These are phyloP conservation scores for Dioscorea cayenensis DNA, from an alignment of 116 monocot genomes.

Conservation along the genomic window DNA sequence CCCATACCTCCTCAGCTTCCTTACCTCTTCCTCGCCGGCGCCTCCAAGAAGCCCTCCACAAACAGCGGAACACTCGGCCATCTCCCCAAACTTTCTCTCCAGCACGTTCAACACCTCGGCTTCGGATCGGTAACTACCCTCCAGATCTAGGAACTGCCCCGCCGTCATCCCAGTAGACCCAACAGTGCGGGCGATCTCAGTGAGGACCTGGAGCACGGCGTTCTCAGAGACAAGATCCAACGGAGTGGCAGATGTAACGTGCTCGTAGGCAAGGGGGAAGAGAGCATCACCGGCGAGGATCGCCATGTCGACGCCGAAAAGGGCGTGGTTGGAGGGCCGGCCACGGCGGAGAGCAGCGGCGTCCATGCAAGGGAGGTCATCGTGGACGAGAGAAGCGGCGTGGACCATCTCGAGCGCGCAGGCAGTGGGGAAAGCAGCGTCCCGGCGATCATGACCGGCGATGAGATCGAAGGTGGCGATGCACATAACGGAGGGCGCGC, in stretches of 20 bases:
- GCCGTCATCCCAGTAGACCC: conserved; percentile 76
- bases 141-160: conserved; percentile 67
- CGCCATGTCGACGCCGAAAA: conserved; percentile 52
- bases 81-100: conserved; percentile 78
- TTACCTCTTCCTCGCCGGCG: conserved; percentile 41
- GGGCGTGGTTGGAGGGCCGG: conserved; percentile 51
- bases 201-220: conserved; percentile 33
- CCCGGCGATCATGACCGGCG: conserved; percentile 12
- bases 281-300: conserved; percentile 81
- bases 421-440: conserved; percentile 42
- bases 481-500: conserved; percentile 46
- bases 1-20: conserved; percentile 55
- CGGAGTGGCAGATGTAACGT: conserved; percentile 41
- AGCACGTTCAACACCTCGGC: conserved; percentile 31
- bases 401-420: conserved; percentile 63
- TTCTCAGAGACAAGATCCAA: conserved; percentile 23
- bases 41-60: conserved; percentile 66
- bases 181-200: conserved; percentile 62
- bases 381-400: conserved; percentile 56
- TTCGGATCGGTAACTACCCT: conserved; percentile 5
- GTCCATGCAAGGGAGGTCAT: conserved; percentile 69
- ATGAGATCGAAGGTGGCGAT: conserved; percentile 53
- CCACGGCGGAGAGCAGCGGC: conserved; percentile 37
- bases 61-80: conserved; percentile 74
- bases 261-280: conserved; percentile 54